phyloP scores from a whole-genome alignment of 2,329 filamentous ascomycete genomes.

The Rhinocladiella mackenziei region DNA sequence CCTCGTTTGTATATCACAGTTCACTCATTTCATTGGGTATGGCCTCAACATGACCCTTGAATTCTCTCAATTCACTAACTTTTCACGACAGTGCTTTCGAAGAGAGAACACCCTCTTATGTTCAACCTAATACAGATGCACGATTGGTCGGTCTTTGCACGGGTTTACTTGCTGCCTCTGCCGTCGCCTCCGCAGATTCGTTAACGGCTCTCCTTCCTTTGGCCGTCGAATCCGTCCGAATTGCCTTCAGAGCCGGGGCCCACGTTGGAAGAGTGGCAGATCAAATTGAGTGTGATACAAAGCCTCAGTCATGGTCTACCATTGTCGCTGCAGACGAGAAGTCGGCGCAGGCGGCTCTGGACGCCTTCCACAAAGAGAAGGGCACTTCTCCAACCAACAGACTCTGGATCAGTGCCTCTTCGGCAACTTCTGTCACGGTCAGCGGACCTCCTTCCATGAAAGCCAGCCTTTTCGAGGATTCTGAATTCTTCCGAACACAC shows the following conservation, averaged over 20 bases:
- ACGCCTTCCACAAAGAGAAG: constrained; percentile 34
- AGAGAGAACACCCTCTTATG: constrained; percentile 41
- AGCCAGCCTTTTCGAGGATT: constrained; percentile 48
- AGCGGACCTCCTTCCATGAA: constrained; percentile 55
- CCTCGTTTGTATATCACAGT: constrained; percentile 43
- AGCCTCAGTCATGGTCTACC: constrained; percentile 40
- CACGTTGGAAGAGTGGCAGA: constrained; percentile 39
- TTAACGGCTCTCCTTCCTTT: constrained; percentile 42
- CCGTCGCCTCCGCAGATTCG: constrained; percentile 39
- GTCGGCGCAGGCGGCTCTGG: constrained; percentile 28
- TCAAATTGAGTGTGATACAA: constrained; percentile 35
- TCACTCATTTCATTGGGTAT: constrained; percentile 45
- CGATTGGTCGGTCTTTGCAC: constrained; percentile 43
- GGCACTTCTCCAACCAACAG: constrained; percentile 49
- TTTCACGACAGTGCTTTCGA: constrained; percentile 37
- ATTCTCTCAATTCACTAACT: constrained; percentile 20
- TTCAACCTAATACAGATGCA: constrained; percentile 35
- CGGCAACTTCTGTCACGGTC: constrained; percentile 56
- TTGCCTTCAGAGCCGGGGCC: constrained; percentile 44
- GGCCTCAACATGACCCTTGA: constrained; percentile 14
- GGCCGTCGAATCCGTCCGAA: constrained; percentile 41
- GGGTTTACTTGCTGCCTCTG: constrained; percentile 41
- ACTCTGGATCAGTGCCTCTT: constrained; percentile 58
- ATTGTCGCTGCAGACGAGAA: constrained; percentile 37
- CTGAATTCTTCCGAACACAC: constrained; percentile 46